Evolutionary conservation across 176 grass and related monocot genomes (phyloP).

Genomic region (Poa pratensis): DNA sequence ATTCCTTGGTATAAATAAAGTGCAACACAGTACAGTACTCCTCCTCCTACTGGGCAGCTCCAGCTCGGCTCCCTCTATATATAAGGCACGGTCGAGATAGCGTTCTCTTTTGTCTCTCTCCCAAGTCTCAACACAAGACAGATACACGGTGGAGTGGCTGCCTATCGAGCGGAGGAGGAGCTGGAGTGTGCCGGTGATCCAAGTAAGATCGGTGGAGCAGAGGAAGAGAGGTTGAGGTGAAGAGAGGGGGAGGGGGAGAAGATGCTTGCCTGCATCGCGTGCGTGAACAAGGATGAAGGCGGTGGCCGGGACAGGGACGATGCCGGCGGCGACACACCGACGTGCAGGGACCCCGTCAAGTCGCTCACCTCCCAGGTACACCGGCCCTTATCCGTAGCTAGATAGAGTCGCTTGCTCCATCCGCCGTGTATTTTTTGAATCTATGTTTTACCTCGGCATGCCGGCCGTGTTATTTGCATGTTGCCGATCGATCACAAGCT

Average conservation of each 20-base stretch:
- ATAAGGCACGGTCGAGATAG: no score
- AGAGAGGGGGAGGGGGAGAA: background rate
- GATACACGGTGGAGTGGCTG: background rate
- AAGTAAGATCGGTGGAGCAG: background rate
- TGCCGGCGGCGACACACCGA: constrained; percentile 43
- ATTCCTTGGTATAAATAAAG: background rate
- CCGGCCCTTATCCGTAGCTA: no score
- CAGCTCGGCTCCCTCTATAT: no score
- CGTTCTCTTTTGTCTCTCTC: no score
- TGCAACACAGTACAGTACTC: no score
- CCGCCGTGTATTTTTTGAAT: no score
- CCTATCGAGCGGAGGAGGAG: background rate
- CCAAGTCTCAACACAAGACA: no score
- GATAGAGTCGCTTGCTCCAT: no score
- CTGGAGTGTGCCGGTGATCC: background rate
- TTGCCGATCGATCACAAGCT: no score
- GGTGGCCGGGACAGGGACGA: constrained; percentile 13
- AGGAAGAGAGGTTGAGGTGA: background rate
- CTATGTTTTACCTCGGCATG: no score
- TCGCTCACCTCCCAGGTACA: constrained; percentile 60
- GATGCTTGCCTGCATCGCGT: constrained; percentile 69
- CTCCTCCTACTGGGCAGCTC: no score
- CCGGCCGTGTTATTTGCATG: no score
- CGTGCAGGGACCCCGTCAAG: constrained; percentile 60
- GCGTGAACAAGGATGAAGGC: constrained; percentile 48